Base-by-base conservation (phyloP, 2,329 filamentous ascomycete genomes). In the Aureobasidium vineae region DNA sequence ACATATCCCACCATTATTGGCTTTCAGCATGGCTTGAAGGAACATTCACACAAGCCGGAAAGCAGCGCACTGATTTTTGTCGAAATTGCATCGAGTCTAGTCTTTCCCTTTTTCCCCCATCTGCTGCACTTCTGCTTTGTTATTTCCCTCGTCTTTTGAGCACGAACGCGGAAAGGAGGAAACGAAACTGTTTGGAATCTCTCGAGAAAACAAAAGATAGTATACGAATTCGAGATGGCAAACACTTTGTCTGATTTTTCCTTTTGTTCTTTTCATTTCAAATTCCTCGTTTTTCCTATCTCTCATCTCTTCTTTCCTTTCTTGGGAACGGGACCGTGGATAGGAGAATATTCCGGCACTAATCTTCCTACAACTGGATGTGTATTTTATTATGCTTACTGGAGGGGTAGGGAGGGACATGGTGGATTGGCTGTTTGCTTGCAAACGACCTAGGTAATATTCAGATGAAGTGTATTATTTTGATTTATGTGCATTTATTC, bases 1-100 rank as follows among this genome's bases (percentile, higher is more conserved):
- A 67, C 61, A 61, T 66, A 61, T 61, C 54, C 67, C 64, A 52
- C 64, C 57, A 66, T 63, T 61, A 56, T 63, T 56, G 63, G 63
- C 67, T 64, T 60, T 36, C 45, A 47, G 43, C 59, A 63, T 63
- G 47, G 59, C 59, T 50, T 33, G 19, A 43, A 63, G 41, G 33
- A 36, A 28, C 59, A 63, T 36, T 36, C 59, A 52, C 31, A 28
- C 23, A 63, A 63, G 26, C 31, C 59, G 33, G 59, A 63, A 63
- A 63, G 59, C 54, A 59, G 19, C 33, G 59, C 47, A 16, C 59
- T 52, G 43, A 52, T 50, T 63, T 63, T 63, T 63, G 43, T 47
- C 36, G 33, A 63, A 41, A 52, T 52, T 63, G 59, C 59, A 63
- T 63, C 43, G 38, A 63, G 45, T 52, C 33, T 50, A 63, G 59